Evolutionary conservation across 352 stramenopile species (phyloP), one percentile per base, ranked within the genome.

Genomic region (Globisporangium splendens): DNA sequence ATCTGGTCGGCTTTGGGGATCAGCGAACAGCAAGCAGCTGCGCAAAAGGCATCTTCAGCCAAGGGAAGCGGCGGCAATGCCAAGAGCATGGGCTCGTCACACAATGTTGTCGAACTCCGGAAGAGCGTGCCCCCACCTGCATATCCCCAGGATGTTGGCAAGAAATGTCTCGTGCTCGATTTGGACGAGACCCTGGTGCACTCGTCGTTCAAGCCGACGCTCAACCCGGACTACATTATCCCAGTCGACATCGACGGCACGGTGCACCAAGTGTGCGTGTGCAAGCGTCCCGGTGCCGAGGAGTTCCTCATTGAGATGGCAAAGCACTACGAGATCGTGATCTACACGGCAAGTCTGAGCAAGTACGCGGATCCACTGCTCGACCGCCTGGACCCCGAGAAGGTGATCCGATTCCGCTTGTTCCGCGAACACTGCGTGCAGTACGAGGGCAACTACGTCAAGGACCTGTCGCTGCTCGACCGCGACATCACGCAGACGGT

Each of bases 131-230:
- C 91, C 21, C 68, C 70, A 22, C 76, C 76, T 3, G 24, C 66
- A 7, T 61, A 43, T 7, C 67, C 68, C 0, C 65, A 80, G 22
- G 84, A 96, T 50, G 57, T 64, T 3, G 85, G 77, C 44, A 95
- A 95, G 60, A 96, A 96, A 64, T 95, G 88, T 41, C 78, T 98
- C 21, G 86, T 98, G 24, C 75, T 99, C 20, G 97, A 99, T 62
- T 73, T 99, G 24, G 97, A 99, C 71, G 97, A 99, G 68, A 99
- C 97, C 15, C 74, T 99, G 5, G 96, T 99, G 12, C 96, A 99
- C 78, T 98, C 89, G 39, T 98, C 92, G 43, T 99, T 99, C 68
- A 81, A 80, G 72, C 85, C 95, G 8, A 97, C 98, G 14, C 59
- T 72, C 17, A 95, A 96, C 61, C 90, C 96, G 6, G 94, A 99